Percentiles rank a stretch among this genome's conserved stretches.
Conservation (phyloP, 805 yeast genomes). For the Cyberlindnera galapagoensis region DNA sequence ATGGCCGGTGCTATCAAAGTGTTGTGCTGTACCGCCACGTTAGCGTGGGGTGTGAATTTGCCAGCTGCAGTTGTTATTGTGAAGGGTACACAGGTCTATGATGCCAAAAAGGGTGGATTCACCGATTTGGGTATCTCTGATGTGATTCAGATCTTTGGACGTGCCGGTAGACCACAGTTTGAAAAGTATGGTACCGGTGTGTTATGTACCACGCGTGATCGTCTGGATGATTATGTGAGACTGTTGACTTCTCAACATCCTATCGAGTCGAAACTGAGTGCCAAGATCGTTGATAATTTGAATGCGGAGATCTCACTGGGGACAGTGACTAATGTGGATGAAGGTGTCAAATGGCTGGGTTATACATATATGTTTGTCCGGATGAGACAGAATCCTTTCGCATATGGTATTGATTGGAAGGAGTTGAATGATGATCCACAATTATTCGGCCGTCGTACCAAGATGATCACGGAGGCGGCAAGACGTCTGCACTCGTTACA, state of each 20-base stretch:
- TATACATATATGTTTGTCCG: conserved; percentile 91
- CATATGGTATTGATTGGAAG: conserved; percentile 85
- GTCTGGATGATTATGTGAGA: conserved; percentile 82
- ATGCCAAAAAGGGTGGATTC: conserved; percentile 91
- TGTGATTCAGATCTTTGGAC: conserved; percentile 95
- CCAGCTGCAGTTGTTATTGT: conserved; percentile 98
- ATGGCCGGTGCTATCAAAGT: conserved; percentile 81
- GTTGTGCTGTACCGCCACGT: conserved; percentile 90
- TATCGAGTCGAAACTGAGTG: conserved; percentile 77
- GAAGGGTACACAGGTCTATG: conserved; percentile 95
- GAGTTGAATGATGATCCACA: conserved; percentile 80
- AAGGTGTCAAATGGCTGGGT: conserved; percentile 96
- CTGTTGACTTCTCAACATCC: conserved; percentile 92
- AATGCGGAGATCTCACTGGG: conserved; percentile 97
- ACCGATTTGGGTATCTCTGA: conserved; percentile 92
- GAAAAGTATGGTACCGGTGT: conserved; percentile 91
- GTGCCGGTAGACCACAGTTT: conserved; percentile 98
- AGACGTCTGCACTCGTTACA: conserved; percentile 77
- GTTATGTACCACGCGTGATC: conserved; percentile 75
- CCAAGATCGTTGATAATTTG: conserved; percentile 79
- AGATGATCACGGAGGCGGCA: conserved; percentile 76
- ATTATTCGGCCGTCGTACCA: conserved; percentile 63
- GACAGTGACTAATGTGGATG: conserved; percentile 89
- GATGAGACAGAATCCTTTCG: conserved; percentile 90
- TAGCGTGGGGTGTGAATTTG: conserved; percentile 98